These are phyloP conservation scores for Priceomyces melissophilus DNA, from an alignment of 805 yeast species.

Conservation along the genomic window DNA sequence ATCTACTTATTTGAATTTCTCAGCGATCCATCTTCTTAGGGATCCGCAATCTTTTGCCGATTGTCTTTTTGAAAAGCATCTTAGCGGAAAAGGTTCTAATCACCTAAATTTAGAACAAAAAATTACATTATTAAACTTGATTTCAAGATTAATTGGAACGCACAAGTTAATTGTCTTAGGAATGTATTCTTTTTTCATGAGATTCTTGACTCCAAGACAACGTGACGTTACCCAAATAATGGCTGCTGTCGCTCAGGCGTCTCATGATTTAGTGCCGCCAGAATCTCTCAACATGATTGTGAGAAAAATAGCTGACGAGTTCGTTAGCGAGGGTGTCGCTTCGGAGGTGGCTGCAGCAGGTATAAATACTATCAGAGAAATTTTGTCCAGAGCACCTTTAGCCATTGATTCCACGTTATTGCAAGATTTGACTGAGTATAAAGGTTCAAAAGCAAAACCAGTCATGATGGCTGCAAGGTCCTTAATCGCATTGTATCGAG, in stretches of 20 bases:
- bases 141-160: slow-evolving; percentile 88
- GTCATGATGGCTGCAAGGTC: slow-evolving; percentile 94
- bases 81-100: slow-evolving; percentile 65
- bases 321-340: slow-evolving; percentile 97
- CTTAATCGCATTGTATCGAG: slow-evolving; percentile 81
- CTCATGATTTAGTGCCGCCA: slow-evolving; percentile 97
- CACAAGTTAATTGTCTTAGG: slow-evolving; percentile 91
- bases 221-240: slow-evolving; percentile 89
- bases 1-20: slow-evolving; percentile 77
- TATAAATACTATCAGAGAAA: slow-evolving; percentile 90
- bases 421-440: slow-evolving; percentile 87
- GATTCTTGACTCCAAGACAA: slow-evolving; percentile 92
- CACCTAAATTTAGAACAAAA: slow-evolving; percentile 83
- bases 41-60: slow-evolving; percentile 99
- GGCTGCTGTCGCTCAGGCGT: slow-evolving; percentile 96
- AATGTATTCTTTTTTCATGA: slow-evolving; percentile 81
- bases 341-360: slow-evolving; percentile 99
- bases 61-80: slow-evolving; percentile 64
- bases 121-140: slow-evolving; percentile 79
- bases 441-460: slow-evolving; percentile 89
- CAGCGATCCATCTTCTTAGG: slow-evolving; percentile 89
- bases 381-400: slow-evolving; percentile 87
- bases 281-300: slow-evolving; percentile 78
- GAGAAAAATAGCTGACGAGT: slow-evolving; percentile 93
- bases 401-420: slow-evolving; percentile 86